phyloP scores from a whole-genome alignment of 129 eudicot species.

The Sambucus nigra region DNA sequence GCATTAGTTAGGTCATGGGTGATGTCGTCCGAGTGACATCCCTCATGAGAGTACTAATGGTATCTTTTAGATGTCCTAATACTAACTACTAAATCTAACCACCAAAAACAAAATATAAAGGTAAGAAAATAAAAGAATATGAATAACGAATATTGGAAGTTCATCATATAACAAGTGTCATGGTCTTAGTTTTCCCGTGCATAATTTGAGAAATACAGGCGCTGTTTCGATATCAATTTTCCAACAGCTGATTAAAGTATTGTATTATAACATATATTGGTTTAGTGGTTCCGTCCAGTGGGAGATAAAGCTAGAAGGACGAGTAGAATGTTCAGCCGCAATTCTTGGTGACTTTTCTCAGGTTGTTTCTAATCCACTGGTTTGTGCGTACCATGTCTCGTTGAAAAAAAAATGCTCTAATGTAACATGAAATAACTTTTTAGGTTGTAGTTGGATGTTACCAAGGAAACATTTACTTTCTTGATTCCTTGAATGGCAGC shows the following conservation, averaged over 20 bases:
- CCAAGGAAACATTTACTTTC: slow-evolving; percentile 75
- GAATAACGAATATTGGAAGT: too few relatives aligned
- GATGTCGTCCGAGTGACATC: too few relatives aligned
- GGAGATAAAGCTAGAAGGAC: slow-evolving; percentile 66
- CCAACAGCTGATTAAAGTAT: too few relatives aligned
- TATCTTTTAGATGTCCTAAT: too few relatives aligned
- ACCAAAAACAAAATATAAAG: too few relatives aligned
- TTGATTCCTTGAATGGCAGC: slow-evolving; percentile 50
- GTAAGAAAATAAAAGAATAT: too few relatives aligned
- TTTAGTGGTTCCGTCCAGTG: slow-evolving; percentile 62
- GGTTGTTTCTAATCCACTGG: slow-evolving; percentile 25
- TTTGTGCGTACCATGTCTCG: neutral
- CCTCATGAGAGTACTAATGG: too few relatives aligned
- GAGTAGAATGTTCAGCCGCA: slow-evolving; percentile 83
- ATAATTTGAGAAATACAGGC: neutral
- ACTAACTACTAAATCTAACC: too few relatives aligned
- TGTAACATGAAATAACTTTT: slow-evolving; percentile 2
- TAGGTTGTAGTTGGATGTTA: slow-evolving; percentile 91
- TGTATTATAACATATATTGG: neutral
- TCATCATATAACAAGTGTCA: too few relatives aligned
- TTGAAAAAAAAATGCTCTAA: neutral
- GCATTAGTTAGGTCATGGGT: too few relatives aligned
- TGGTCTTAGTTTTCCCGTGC: too few relatives aligned
- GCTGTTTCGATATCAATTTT: neutral
- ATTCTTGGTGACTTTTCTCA: slow-evolving; percentile 63